Evolutionary conservation across 1,139 yeast genomes (phyloP).

Genomic region (Meyerozyma athensensis): DNA sequence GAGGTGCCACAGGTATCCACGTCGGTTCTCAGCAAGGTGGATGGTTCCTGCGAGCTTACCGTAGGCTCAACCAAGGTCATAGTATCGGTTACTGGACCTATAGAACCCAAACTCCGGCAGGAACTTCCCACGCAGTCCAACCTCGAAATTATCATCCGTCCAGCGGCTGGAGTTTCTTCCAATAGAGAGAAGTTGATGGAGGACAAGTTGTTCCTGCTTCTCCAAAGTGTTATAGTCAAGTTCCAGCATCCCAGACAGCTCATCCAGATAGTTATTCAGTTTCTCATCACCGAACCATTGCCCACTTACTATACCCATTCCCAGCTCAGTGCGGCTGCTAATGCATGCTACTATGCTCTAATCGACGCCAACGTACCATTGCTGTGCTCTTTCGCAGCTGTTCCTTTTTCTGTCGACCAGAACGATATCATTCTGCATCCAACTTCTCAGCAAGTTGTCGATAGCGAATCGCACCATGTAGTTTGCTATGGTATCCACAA

Average conservation of each 20-base stretch:
- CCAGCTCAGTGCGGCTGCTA: slow-evolving; percentile 69
- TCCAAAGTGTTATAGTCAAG: slow-evolving; percentile 61
- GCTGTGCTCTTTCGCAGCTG: slow-evolving; percentile 55
- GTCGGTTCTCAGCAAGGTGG: slow-evolving; percentile 52
- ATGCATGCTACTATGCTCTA: slow-evolving; percentile 68
- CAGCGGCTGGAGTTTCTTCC: slow-evolving; percentile 67
- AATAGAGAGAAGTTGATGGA: slow-evolving; percentile 79
- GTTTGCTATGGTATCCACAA: slow-evolving; percentile 57
- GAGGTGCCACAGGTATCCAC: slow-evolving; percentile 11
- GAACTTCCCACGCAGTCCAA: slow-evolving; percentile 79
- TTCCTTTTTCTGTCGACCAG: slow-evolving; percentile 20
- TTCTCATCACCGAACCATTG: slow-evolving; percentile 57
- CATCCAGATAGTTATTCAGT: slow-evolving; percentile 82
- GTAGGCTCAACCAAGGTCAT: slow-evolving; percentile 53
- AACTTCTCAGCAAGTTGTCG: slow-evolving; percentile 30
- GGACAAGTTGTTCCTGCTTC: slow-evolving; percentile 59
- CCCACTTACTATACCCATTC: slow-evolving; percentile 31
- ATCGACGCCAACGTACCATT: slow-evolving; percentile 77
- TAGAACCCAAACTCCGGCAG: slow-evolving; percentile 79
- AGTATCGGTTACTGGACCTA: slow-evolving; percentile 84
- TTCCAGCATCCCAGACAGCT: slow-evolving; percentile 76
- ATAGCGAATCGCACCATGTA: slow-evolving; percentile 58
- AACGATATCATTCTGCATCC: slow-evolving; percentile 42
- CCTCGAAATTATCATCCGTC: slow-evolving; percentile 76
- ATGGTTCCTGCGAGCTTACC: slow-evolving; percentile 70